phyloP scores from a whole-genome alignment of 345 rosid genomes.

The Geranium rotundifolium region DNA sequence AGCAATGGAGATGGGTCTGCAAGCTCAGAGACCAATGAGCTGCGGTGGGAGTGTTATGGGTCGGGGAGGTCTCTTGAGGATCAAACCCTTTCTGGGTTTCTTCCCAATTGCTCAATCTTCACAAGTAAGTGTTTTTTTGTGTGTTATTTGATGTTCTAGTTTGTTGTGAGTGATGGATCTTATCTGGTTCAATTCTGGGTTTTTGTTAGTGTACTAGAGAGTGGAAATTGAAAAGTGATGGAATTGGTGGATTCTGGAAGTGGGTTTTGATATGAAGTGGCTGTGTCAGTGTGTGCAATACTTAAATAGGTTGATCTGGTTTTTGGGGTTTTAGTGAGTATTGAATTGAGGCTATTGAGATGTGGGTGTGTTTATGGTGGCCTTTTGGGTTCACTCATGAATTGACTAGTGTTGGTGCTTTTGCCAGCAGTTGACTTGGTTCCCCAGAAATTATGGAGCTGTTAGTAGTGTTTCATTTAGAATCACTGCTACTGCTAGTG shows the following conservation, averaged over 20 bases:
- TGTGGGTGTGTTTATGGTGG: no score
- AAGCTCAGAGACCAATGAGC: constrained; percentile 40
- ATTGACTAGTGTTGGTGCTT: no score
- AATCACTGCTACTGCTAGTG: constrained; percentile 31
- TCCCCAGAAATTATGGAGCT: no score
- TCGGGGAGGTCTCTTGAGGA: constrained; percentile 25
- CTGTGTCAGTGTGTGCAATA: constrained; percentile 14
- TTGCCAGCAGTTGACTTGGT: no score
- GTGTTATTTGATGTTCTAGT: neutral
- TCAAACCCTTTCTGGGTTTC: constrained; percentile 43
- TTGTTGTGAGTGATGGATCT: neutral
- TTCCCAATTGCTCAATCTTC: constrained; percentile 21
- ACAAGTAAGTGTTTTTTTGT: constrained; percentile 17
- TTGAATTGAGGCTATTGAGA: no score
- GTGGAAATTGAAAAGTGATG: constrained; percentile 3
- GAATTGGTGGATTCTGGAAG: no score
- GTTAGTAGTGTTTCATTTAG: constrained; percentile 17
- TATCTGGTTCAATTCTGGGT: no score
- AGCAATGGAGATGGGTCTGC: constrained; percentile 61
- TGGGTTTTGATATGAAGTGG: no score
- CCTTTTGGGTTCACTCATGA: no score
- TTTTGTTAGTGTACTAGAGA: constrained; percentile 37
- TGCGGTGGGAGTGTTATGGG: constrained; percentile 20
- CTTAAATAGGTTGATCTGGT: constrained; percentile 17
- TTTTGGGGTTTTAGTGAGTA: no score